These are phyloP conservation scores for Coemansia sp. DNA, from an alignment of 192 early-diverging fungal genomes.

Conservation along the genomic window DNA sequence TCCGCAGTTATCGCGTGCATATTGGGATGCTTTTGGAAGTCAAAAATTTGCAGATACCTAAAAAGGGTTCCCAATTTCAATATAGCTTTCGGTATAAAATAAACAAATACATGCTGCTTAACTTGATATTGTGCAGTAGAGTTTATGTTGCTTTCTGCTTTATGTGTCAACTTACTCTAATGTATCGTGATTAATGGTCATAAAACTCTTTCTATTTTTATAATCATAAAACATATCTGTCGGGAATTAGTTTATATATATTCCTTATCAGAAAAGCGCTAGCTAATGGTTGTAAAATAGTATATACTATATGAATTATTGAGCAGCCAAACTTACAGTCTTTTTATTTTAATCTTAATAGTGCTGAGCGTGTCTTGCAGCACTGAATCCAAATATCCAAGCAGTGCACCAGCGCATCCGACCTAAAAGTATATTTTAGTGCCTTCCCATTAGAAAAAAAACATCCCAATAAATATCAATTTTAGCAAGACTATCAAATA, in stretches of 20 bases:
- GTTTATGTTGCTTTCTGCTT: not conserved
- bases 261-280: not conserved
- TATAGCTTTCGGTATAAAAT: not conserved
- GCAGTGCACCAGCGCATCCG: conserved; percentile 37
- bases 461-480: not conserved
- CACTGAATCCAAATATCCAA: conserved; percentile 20
- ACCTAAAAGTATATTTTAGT: conserved; percentile 20
- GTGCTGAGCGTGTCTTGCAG: not conserved
- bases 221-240: too few species aligned
- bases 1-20: conserved; percentile 64
- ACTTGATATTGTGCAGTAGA: not conserved
- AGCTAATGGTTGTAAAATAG: not conserved
- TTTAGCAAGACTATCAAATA: not conserved
- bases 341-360: not conserved
- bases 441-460: not conserved
- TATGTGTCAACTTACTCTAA: conserved; percentile 20
- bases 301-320: not conserved
- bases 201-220: conserved; percentile 23
- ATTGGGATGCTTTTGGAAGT: conserved; percentile 76
- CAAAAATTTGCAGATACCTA: conserved; percentile 81
- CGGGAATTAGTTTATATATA: too few species aligned
- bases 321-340: conserved; percentile 15
- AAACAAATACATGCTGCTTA: too few species aligned
- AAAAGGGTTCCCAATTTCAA: not conserved
- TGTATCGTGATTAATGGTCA: conserved; percentile 23